Conservation (phyloP, 148 eudicot species). For the Fagopyrum esculentum region DNA sequence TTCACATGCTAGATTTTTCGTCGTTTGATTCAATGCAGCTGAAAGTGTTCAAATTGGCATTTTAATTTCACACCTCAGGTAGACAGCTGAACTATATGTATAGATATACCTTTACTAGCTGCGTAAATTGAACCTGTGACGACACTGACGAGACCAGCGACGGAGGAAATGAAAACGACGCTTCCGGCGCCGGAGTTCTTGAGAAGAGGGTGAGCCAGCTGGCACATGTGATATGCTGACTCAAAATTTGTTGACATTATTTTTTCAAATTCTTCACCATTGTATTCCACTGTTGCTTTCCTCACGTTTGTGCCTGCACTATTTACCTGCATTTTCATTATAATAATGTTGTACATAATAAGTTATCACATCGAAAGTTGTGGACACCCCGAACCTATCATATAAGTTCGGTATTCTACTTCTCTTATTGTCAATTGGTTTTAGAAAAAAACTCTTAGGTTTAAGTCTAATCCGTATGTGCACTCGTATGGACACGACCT, state of each 20-base stretch:
- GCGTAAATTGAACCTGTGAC: conserved; percentile 66
- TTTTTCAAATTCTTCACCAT: conserved; percentile 54
- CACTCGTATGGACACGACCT: no score
- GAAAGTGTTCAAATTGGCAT: conserved; percentile 1
- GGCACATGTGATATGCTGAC: conserved; percentile 72
- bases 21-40: conserved; percentile 66
- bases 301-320: conserved; percentile 79
- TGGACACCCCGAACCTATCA: not conserved
- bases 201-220: conserved; percentile 72
- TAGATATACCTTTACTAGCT: conserved; percentile 59
- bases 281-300: conserved; percentile 59
- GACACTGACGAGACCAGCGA: conserved; percentile 55
- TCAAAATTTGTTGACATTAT: conserved; percentile 78
- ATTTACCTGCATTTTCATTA: conserved; percentile 40
- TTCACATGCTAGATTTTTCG: conserved; percentile 60
- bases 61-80: not conserved
- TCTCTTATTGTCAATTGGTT: no score
- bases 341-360: not conserved
- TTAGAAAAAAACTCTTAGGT: not conserved
- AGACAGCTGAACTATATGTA: not conserved
- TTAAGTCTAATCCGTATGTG: no score
- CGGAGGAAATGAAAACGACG: conserved; percentile 80
- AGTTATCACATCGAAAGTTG: not conserved
- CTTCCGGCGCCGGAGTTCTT: conserved; percentile 73
- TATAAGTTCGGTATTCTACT: no score